Base-by-base conservation (phyloP, 208 protist species). In the Crithidia fasciculata region DNA sequence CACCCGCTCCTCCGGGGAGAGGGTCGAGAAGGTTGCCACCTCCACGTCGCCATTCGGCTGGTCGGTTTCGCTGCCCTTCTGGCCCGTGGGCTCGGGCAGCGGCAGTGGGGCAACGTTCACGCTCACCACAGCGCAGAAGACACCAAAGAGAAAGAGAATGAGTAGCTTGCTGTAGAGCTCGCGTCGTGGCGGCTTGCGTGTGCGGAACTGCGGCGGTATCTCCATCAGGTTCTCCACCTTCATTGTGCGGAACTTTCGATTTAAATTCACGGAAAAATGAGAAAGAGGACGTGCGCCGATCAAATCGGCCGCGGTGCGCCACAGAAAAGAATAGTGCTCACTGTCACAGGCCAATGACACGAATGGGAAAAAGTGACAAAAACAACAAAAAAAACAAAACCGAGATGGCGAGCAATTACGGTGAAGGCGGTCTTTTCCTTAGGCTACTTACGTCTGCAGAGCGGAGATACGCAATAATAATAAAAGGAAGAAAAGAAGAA, bases 81-180 rank as follows among this genome's bases (percentile, higher is more conserved):
- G 72, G 67, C 76, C 60, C 44, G 64, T 71, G 7, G 75, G 72
- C 15, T 65, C 72, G 5, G 87, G 87, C 7, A 89, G 82, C 18
- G 72, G 63, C n/a, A 77, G 62, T 47, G 60, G 43, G 12, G 43
- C 44, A 8, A 77, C 72, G 47, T 57, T 41, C 15, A 64, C 16
- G 36, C 54, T 36, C 6, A 77, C 64, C 43, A 53, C 8, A 6
- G 47, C 44, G 19, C 72, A 77, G 16, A 77, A 77, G 15, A 71
- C 57, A 15, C 62, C 41, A 16, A 77, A 77, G n/a, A 44, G 37
- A 10, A 71, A 54, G 0, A 77, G 64, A 0, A 53, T 9, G 37
- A 57, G 3, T 6, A 77, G 57, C 37, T 77, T 77, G 9, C 19
- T 13, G 19, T 54, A 58, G 15, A 77, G 15, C 40, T 77, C 72